These are phyloP conservation scores for Pseudogymnoascus sp. DNA, from an alignment of 2,329 filamentous ascomycete species.

Conservation along the genomic window DNA sequence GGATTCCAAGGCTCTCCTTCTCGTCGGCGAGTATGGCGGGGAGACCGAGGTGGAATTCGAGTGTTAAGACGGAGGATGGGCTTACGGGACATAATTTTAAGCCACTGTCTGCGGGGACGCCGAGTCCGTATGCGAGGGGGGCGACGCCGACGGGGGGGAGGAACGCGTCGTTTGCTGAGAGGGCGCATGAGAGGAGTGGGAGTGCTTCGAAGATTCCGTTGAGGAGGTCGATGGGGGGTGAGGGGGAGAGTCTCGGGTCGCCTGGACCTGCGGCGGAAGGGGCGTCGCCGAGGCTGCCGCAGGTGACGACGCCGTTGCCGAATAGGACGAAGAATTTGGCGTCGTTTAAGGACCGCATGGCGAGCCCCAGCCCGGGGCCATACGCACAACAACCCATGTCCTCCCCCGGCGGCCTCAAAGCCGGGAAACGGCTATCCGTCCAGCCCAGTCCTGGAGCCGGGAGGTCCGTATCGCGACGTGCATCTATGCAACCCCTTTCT, in stretches of 20 bases:
- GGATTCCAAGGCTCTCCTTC: constrained; percentile 39
- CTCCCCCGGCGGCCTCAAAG: neutral
- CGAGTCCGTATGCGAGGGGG: constrained; percentile 24
- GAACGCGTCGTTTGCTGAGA: neutral
- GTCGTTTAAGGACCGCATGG: constrained; percentile 46
- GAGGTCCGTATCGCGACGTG: neutral
- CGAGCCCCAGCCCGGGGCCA: constrained; percentile 44
- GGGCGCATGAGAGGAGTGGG: constrained; percentile 15
- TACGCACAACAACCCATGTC: constrained; percentile 35
- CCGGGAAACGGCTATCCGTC: neutral
- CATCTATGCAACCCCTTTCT: neutral
- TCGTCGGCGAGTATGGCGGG: constrained; percentile 39
- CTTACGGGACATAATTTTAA: constrained; percentile 63
- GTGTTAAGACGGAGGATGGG: constrained; percentile 55
- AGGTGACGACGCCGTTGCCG: constrained; percentile 21
- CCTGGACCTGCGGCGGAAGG: constrained; percentile 9
- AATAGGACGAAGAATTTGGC: neutral
- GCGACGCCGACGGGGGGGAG: neutral
- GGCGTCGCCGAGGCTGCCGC: constrained; percentile 1
- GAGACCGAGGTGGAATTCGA: constrained; percentile 66
- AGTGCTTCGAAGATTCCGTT: constrained; percentile 28
- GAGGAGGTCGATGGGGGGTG: constrained; percentile 23
- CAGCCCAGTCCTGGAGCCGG: neutral
- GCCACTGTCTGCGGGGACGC: constrained; percentile 46
- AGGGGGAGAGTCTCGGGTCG: constrained; percentile 20